phyloP scores from a whole-genome alignment of 768 basidiomycete genomes.

The Suillus ampliporus region DNA sequence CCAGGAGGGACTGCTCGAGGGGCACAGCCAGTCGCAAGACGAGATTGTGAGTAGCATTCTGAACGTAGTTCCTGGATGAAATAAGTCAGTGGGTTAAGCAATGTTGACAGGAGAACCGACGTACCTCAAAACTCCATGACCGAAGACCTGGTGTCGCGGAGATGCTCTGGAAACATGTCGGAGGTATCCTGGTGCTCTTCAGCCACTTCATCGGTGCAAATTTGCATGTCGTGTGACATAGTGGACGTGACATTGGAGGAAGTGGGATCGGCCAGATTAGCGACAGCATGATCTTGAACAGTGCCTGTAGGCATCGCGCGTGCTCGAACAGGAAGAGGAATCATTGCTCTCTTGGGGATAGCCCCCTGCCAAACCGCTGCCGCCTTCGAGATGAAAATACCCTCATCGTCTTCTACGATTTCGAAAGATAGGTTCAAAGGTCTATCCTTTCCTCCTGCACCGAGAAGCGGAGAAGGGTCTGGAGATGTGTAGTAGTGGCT shows the following conservation, averaged over 20 bases:
- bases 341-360: slow-evolving; percentile 5
- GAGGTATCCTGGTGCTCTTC: not conserved
- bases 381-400: slow-evolving; percentile 6
- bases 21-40: slow-evolving; percentile 27
- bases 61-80: slow-evolving; percentile 29
- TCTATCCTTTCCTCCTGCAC: not conserved
- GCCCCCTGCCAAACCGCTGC: slow-evolving; percentile 7
- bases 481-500: slow-evolving; percentile 8
- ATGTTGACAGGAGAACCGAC: not conserved
- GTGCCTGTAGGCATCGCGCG: not conserved
- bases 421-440: slow-evolving; percentile 1
- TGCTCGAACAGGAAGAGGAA: slow-evolving; percentile 5
- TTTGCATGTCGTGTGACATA: slow-evolving; percentile 4
- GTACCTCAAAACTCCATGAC: slow-evolving; percentile 32
- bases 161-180: slow-evolving; percentile 31
- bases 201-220: slow-evolving; percentile 7
- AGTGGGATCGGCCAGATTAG: not conserved
- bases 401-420: slow-evolving; percentile 9
- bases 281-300: not conserved
- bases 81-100: not conserved
- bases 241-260: not conserved
- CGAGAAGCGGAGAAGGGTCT: not conserved
- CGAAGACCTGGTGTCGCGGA: slow-evolving; percentile 28
- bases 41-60: slow-evolving; percentile 38
- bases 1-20: slow-evolving; percentile 22